Conservation (phyloP, 2,329 filamentous ascomycete genomes). For the Microascus cirrosus region DNA sequence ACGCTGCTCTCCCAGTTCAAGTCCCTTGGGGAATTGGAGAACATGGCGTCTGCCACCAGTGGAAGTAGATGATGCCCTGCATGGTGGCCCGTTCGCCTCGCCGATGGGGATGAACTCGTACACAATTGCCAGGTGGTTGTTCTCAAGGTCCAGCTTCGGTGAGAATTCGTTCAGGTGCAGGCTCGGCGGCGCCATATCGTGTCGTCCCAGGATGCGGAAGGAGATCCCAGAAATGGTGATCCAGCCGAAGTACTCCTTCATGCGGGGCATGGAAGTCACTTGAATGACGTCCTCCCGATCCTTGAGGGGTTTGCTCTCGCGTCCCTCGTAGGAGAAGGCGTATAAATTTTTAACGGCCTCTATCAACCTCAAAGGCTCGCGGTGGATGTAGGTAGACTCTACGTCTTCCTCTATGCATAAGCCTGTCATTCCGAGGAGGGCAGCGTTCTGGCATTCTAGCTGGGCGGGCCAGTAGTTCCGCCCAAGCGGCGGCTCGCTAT, state of each 20-base stretch:
- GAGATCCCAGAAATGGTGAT: neutral
- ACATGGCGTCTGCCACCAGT: neutral
- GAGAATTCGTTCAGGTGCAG: neutral
- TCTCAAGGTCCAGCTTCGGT: neutral
- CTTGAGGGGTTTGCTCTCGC: neutral
- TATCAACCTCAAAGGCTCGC: neutral
- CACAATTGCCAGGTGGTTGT: neutral
- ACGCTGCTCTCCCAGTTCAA: neutral
- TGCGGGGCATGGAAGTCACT: neutral
- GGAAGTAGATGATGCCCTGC: neutral
- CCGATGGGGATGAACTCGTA: neutral
- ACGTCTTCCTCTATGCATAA: neutral
- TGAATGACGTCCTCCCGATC: neutral
- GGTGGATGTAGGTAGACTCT: neutral
- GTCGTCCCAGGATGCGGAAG: neutral
- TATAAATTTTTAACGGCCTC: neutral
- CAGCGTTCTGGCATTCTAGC: neutral
- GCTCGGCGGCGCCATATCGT: neutral
- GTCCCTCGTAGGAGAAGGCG: neutral
- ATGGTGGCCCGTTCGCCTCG: neutral
- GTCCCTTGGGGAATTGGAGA: neutral
- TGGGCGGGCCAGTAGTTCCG: neutral
- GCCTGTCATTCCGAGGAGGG: neutral
- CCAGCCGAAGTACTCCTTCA: neutral
- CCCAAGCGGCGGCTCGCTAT: neutral